Evolutionary conservation across 345 rosid species (phyloP).

Genomic region (Turnera subulata): DNA sequence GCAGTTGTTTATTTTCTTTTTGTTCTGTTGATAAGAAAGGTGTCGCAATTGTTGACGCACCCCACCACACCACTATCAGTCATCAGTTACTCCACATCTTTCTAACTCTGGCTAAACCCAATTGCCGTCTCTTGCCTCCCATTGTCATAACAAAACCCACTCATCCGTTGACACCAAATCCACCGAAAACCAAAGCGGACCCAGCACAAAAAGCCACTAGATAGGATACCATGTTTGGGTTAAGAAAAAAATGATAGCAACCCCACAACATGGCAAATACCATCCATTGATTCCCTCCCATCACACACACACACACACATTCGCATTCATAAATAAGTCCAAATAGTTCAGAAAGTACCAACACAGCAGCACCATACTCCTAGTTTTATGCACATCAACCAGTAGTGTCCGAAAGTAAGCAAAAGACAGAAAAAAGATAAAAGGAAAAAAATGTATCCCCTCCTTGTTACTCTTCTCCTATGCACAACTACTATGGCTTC

Average conservation of each 20-base stretch:
- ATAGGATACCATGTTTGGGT: too few relatives aligned
- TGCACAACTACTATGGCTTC: conserved; percentile 22
- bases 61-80: not conserved
- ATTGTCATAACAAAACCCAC: conserved; percentile 7
- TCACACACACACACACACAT: not conserved
- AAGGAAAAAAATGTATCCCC: conserved; percentile 11
- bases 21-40: too few relatives aligned
- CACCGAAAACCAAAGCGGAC: not conserved
- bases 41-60: too few relatives aligned
- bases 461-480: conserved; percentile 19
- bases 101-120: not conserved
- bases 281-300: not conserved
- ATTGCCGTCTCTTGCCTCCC: conserved; percentile 14
- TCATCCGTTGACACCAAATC: conserved; percentile 9
- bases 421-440: too few relatives aligned
- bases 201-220: not conserved
- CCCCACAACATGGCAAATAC: not conserved
- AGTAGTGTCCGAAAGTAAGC: not conserved
- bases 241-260: too few relatives aligned
- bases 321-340: not conserved
- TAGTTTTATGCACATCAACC: too few relatives aligned
- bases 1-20: not conserved
- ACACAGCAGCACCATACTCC: too few relatives aligned
- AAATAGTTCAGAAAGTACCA: conserved; percentile 10
- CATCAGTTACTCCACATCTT: not conserved